Evolutionary conservation across 305 asterid genomes (phyloP).

Genomic region (Fraxinus sp.): DNA sequence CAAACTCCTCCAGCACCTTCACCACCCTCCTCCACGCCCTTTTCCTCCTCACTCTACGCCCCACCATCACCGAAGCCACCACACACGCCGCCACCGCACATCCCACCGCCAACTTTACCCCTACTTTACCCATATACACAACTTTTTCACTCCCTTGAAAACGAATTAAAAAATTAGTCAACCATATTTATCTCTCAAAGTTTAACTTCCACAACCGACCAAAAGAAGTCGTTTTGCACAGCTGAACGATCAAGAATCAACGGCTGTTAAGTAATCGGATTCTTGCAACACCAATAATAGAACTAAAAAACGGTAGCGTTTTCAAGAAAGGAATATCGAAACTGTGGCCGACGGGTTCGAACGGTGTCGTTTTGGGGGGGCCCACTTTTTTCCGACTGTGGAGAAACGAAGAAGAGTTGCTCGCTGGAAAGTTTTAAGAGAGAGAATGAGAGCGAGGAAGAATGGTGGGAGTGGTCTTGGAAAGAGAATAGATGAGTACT

Average conservation of each 20-base stretch:
- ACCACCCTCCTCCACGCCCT: slow-evolving; percentile 66
- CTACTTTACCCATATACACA: slow-evolving; percentile 55
- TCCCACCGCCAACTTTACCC: slow-evolving; percentile 59
- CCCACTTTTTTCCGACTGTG: slow-evolving; percentile 31
- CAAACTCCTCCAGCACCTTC: slow-evolving; percentile 70
- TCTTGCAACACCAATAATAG: neutral
- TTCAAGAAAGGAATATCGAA: neutral
- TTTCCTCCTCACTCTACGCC: slow-evolving; percentile 50
- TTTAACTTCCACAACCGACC: neutral
- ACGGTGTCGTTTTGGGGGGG: slow-evolving; percentile 33
- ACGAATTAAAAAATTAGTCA: slow-evolving; percentile 36
- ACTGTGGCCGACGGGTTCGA: neutral
- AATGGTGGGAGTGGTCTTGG: slow-evolving; percentile 39
- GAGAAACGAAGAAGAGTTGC: slow-evolving; percentile 54
- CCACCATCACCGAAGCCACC: slow-evolving; percentile 62
- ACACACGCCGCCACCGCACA: slow-evolving; percentile 73
- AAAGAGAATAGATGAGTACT: slow-evolving; percentile 51
- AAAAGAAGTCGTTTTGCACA: neutral
- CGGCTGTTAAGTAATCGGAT: slow-evolving; percentile 20
- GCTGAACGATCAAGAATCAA: slow-evolving; percentile 24
- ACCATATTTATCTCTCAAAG: slow-evolving; percentile 29
- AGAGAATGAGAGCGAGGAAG: slow-evolving; percentile 30
- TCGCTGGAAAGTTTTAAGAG: slow-evolving; percentile 30
- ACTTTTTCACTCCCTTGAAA: slow-evolving; percentile 15
- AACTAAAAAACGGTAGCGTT: slow-evolving; percentile 1